A percentile compares a stretch with the other conserved stretches of the same genome.
Conservation (phyloP, 768 basidiomycete genomes). For the Candolleomyces aberdarensis region DNA sequence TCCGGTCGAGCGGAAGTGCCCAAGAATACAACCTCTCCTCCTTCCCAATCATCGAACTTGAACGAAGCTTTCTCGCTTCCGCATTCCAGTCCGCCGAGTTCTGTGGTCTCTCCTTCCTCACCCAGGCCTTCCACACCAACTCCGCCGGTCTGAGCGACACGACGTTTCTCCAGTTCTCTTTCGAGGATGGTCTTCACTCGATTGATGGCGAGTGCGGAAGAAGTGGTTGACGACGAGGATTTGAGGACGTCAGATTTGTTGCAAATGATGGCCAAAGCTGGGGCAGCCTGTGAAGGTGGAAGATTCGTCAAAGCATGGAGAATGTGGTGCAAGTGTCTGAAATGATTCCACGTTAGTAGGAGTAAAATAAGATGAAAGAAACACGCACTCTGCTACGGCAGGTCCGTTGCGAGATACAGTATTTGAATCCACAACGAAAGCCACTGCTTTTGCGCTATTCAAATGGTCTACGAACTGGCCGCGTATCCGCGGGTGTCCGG, state of each 20-base stretch:
- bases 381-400: slow-evolving; percentile 74
- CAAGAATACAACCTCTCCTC: slow-evolving; percentile 69
- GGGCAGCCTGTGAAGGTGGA: slow-evolving; percentile 64
- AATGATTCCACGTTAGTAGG: slow-evolving; percentile 5
- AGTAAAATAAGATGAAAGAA: neutral
- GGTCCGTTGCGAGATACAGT: slow-evolving; percentile 74
- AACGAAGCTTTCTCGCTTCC: slow-evolving; percentile 51
- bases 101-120: slow-evolving; percentile 59
- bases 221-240: slow-evolving; percentile 31
- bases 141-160: slow-evolving; percentile 57
- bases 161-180: slow-evolving; percentile 79
- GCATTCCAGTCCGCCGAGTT: slow-evolving; percentile 76
- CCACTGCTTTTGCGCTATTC: slow-evolving; percentile 57
- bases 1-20: slow-evolving; percentile 48
- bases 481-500: slow-evolving; percentile 81
- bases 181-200: slow-evolving; percentile 78
- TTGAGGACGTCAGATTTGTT: slow-evolving; percentile 78
- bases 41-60: slow-evolving; percentile 81
- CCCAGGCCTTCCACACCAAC: slow-evolving; percentile 75
- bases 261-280: slow-evolving; percentile 64
- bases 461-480: slow-evolving; percentile 71
- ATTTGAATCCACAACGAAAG: slow-evolving; percentile 79
- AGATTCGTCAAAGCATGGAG: slow-evolving; percentile 68
- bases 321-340: slow-evolving; percentile 70
- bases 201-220: slow-evolving; percentile 52